phyloP scores from a whole-genome alignment of 768 basidiomycete genomes.

The Lactifluus rugatus region DNA sequence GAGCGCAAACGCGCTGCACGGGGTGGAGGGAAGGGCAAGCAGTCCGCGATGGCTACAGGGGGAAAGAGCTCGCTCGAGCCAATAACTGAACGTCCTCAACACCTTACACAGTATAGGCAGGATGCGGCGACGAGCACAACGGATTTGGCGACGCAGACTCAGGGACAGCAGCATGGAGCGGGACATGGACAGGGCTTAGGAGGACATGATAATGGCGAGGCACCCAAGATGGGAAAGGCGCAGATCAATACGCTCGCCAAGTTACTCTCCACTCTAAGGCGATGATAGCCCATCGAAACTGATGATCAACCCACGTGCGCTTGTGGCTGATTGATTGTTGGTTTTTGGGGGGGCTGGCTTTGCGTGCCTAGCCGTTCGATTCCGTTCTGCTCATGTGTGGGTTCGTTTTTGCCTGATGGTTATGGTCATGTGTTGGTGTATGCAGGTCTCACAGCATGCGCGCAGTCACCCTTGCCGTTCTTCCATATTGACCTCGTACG shows the following conservation, averaged over 20 bases:
- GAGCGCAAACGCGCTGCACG: constrained; percentile 37
- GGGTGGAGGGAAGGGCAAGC: constrained; percentile 12
- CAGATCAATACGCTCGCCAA: constrained; percentile 87
- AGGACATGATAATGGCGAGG: constrained; percentile 29
- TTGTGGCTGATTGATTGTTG: too few relatives aligned
- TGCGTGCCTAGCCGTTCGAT: too few relatives aligned
- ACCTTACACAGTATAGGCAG: constrained; percentile 34
- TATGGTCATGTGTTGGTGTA: not conserved
- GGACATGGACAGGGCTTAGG: constrained; percentile 10
- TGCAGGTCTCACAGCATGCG: not conserved
- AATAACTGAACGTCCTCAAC: constrained; percentile 61
- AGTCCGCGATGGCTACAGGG: constrained; percentile 29
- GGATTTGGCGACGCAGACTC: constrained; percentile 35
- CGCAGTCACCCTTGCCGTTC: not conserved
- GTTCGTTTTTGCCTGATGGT: not conserved
- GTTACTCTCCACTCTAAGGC: constrained; percentile 78
- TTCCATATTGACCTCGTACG: not conserved
- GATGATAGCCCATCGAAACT: constrained; percentile 27
- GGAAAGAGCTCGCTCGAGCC: constrained; percentile 63
- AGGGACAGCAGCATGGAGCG: not conserved
- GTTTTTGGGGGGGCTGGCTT: too few relatives aligned
- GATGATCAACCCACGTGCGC: not conserved
- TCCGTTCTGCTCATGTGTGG: not conserved
- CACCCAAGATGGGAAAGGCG: constrained; percentile 78
- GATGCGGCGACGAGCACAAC: constrained; percentile 72